A percentile compares a stretch with the other conserved stretches of the same genome.
phyloP scores from a whole-genome alignment of 805 yeast genomes.

The Metschnikowia anglica region DNA sequence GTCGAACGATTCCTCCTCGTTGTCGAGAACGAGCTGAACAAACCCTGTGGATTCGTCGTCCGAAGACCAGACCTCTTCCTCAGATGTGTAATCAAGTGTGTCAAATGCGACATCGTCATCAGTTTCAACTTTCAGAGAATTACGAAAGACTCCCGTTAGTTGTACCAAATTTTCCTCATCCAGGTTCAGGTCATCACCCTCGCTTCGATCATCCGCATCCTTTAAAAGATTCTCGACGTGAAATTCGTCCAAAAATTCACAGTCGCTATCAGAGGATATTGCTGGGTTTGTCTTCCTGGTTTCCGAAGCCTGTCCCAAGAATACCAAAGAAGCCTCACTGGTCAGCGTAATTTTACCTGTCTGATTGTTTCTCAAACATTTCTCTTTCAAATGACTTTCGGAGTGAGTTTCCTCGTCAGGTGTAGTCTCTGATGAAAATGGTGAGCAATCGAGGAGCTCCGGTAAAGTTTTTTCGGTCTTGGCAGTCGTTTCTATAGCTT shows the following conservation, averaged over 20 bases:
- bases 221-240: background rate
- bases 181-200: background rate
- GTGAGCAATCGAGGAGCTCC: no score
- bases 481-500: no score
- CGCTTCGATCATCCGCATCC: background rate
- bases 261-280: background rate
- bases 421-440: no score
- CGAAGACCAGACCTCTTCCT: background rate
- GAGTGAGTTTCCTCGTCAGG: no score
- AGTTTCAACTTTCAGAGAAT: background rate
- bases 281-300: background rate
- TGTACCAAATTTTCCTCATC: background rate
- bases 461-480: no score
- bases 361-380: no score
- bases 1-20: background rate
- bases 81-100: background rate
- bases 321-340: no score
- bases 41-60: background rate
- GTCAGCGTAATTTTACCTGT: no score
- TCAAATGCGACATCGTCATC: slow-evolving; percentile 5
- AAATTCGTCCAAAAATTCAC: background rate
- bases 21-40: background rate
- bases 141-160: background rate
- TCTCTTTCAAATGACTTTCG: no score
- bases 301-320: no score